phyloP scores from a whole-genome alignment of 2,329 filamentous ascomycete species.

The Aspergillus caelatus region DNA sequence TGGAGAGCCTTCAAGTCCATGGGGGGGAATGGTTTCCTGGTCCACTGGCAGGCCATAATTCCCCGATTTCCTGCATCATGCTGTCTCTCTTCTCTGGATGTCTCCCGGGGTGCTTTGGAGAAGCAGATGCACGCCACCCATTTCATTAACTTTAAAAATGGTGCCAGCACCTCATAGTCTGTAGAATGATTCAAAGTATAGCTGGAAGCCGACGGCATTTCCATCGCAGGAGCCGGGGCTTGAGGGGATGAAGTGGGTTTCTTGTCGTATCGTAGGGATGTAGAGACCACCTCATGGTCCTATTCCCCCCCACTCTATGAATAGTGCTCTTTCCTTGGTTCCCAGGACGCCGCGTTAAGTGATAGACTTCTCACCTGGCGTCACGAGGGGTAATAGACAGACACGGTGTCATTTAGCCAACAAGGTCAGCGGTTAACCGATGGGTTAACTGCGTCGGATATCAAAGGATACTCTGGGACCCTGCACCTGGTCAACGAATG shows the following conservation, averaged over 20 bases:
- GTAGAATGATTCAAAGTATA: not conserved
- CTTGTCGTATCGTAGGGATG: not conserved
- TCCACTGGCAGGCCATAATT: conserved; percentile 1
- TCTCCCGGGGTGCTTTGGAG: not conserved
- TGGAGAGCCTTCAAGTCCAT: not conserved
- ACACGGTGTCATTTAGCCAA: not conserved
- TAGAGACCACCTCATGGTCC: not conserved
- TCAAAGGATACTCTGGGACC: not conserved
- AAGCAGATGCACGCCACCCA: not conserved
- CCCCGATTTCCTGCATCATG: not conserved
- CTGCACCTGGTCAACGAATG: not conserved
- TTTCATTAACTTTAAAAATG: not conserved
- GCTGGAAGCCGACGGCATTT: not conserved
- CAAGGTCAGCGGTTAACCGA: conserved; percentile 1
- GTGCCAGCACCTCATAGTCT: not conserved
- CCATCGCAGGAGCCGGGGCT: not conserved
- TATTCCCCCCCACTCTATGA: not conserved
- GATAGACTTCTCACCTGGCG: not conserved
- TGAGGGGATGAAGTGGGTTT: not conserved
- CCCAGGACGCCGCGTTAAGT: not conserved
- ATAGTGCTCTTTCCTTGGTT: not conserved
- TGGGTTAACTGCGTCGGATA: not conserved
- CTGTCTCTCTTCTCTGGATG: not conserved
- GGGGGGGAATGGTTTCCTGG: not conserved
- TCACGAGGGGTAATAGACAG: not conserved